phyloP scores from a whole-genome alignment of 768 basidiomycete genomes.

The Rhodotorula babjevae region DNA sequence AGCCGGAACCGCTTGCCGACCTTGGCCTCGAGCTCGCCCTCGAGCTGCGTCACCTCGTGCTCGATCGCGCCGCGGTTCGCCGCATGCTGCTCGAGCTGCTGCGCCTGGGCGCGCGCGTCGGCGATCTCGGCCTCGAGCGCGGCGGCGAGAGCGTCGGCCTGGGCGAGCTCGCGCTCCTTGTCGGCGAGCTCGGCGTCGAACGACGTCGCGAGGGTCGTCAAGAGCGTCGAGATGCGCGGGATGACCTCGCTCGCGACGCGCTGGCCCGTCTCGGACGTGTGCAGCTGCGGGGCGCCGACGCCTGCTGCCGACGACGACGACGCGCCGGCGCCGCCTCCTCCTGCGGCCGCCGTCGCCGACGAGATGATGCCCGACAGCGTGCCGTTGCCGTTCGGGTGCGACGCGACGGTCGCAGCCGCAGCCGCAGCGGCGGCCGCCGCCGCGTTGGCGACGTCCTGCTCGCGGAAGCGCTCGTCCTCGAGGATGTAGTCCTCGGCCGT shows the following conservation, averaged over 20 bases:
- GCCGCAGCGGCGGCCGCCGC: not conserved
- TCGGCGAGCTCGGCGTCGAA: slow-evolving; percentile 88
- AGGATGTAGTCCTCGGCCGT: slow-evolving; percentile 97
- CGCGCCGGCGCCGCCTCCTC: not conserved
- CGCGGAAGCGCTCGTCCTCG: slow-evolving; percentile 91
- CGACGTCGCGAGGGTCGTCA: slow-evolving; percentile 78
- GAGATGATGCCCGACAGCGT: not conserved
- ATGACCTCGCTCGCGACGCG: slow-evolving; percentile 77
- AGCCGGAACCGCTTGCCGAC: slow-evolving; percentile 76
- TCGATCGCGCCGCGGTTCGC: slow-evolving; percentile 46
- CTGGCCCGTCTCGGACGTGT: slow-evolving; percentile 78
- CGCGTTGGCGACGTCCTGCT: slow-evolving; percentile 11
- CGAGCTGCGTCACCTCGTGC: slow-evolving; percentile 48
- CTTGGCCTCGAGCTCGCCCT: slow-evolving; percentile 61
- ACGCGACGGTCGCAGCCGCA: not conserved
- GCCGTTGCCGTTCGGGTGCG: not conserved
- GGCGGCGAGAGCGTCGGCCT: slow-evolving; percentile 58
- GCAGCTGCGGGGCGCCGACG: slow-evolving; percentile 56
- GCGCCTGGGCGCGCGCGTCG: not conserved
- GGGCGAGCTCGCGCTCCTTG: slow-evolving; percentile 83
- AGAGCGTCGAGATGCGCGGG: slow-evolving; percentile 75
- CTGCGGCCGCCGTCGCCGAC: not conserved
- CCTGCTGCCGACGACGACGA: slow-evolving; percentile 46
- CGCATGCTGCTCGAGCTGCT: slow-evolving; percentile 47
- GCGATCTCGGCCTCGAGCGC: slow-evolving; percentile 51